These are phyloP conservation scores for Candida qinlingensis DNA, from an alignment of 805 yeast genomes.

Conservation along the genomic window DNA sequence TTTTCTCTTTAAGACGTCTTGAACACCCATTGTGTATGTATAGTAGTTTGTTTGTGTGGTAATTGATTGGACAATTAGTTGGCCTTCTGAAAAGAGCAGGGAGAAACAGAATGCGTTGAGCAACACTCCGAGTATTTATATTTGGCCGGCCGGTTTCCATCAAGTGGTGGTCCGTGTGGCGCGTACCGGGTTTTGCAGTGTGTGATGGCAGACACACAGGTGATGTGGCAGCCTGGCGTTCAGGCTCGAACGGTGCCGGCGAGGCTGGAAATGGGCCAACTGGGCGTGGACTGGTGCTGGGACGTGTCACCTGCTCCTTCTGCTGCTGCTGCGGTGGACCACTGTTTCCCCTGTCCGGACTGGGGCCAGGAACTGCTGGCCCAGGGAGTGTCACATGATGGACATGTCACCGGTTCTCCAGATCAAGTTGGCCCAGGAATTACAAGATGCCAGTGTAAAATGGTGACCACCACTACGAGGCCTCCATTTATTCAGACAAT, in stretches of 20 bases:
- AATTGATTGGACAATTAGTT: no score
- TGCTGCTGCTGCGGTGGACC: no score
- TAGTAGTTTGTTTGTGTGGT: background rate
- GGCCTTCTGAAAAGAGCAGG: no score
- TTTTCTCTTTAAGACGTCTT: constrained; percentile 81
- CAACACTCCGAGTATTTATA: background rate
- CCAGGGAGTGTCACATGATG: background rate
- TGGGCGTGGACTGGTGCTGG: background rate
- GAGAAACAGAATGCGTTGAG: background rate
- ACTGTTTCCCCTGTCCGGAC: no score
- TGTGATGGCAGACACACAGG: background rate
- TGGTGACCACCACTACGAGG: no score
- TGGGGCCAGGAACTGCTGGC: no score
- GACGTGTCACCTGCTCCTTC: background rate
- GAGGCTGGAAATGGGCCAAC: background rate
- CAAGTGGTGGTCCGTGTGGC: background rate
- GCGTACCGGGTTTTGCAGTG: background rate
- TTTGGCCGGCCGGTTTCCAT: background rate
- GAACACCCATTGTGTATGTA: constrained; percentile 45
- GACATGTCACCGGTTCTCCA: background rate
- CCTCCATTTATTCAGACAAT: no score
- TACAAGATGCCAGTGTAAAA: background rate
- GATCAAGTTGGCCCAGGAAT: background rate
- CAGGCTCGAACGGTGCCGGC: background rate
- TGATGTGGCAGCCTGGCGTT: background rate